Evolutionary conservation across 2,329 filamentous ascomycete genomes (phyloP).

Genomic region (Xylaria digitata): DNA sequence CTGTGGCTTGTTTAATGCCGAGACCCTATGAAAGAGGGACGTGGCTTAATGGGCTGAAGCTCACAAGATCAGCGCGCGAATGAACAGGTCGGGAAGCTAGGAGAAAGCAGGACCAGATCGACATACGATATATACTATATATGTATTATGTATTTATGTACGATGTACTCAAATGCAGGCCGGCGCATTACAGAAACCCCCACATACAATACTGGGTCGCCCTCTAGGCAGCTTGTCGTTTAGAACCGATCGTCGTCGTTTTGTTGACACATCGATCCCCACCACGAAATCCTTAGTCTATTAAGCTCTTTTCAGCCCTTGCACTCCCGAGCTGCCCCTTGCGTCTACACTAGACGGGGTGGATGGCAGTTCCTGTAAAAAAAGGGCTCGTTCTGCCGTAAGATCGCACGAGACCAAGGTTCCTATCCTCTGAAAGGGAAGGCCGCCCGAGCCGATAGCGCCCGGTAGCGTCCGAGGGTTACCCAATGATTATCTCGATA

Average conservation of each 20-base stretch:
- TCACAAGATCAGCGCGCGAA: background rate
- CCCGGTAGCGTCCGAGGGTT: conserved; percentile 10
- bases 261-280: conserved; percentile 6
- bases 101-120: conserved; percentile 3
- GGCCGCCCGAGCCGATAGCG: conserved; percentile 8
- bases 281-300: background rate
- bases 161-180: background rate
- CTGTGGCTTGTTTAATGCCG: background rate
- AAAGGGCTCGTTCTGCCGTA: background rate
- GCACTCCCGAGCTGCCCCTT: background rate
- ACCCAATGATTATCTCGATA: conserved; percentile 25
- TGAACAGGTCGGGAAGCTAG: background rate
- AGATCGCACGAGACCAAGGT: conserved; percentile 13
- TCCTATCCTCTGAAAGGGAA: background rate
- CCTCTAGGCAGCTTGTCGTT: background rate
- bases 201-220: conserved; percentile 1
- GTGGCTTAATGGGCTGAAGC: background rate
- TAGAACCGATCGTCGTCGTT: background rate
- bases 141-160: background rate
- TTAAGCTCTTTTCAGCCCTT: background rate
- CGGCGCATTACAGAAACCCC: background rate
- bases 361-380: background rate
- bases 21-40: background rate
- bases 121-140: background rate
- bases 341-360: background rate